These are phyloP conservation scores for Aspergillus glaucus DNA, from an alignment of 2,329 filamentous ascomycete species.

Conservation along the genomic window DNA sequence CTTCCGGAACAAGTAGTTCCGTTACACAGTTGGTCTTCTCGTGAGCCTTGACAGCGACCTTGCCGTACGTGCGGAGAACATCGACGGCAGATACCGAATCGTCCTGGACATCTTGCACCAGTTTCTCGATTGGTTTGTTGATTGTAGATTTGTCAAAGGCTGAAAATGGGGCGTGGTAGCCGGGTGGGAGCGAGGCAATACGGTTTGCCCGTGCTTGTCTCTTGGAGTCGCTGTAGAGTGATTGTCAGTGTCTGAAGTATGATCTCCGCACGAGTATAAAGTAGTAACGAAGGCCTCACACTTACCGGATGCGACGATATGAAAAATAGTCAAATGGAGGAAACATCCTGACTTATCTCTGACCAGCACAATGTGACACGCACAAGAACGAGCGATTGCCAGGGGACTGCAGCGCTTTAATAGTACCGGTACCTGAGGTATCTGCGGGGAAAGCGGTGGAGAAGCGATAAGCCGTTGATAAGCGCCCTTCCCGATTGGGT, in stretches of 20 bases:
- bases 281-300: slow-evolving; percentile 1
- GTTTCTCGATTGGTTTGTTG: slow-evolving; percentile 65
- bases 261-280: not conserved
- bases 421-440: too few relatives aligned
- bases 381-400: not conserved
- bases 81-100: slow-evolving; percentile 59
- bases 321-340: slow-evolving; percentile 61
- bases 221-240: slow-evolving; percentile 61
- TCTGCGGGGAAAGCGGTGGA: slow-evolving; percentile 1
- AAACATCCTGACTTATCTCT: slow-evolving; percentile 31
- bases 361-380: too few relatives aligned
- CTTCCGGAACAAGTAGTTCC: slow-evolving; percentile 72
- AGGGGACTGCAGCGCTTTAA: not conserved
- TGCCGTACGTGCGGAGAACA: slow-evolving; percentile 79
- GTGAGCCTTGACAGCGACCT: slow-evolving; percentile 77
- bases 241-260: slow-evolving; percentile 1
- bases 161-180: slow-evolving; percentile 62
- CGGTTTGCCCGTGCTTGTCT: slow-evolving; percentile 66
- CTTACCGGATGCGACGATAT: slow-evolving; percentile 66
- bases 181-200: slow-evolving; percentile 59
- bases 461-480: not conserved
- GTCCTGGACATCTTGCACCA: slow-evolving; percentile 73
- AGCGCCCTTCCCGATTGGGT: not conserved
- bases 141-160: slow-evolving; percentile 61
- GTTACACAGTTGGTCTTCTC: slow-evolving; percentile 84